Conservation (phyloP, 257 asterid species). For the Lithospermum erythrorhizon region DNA sequence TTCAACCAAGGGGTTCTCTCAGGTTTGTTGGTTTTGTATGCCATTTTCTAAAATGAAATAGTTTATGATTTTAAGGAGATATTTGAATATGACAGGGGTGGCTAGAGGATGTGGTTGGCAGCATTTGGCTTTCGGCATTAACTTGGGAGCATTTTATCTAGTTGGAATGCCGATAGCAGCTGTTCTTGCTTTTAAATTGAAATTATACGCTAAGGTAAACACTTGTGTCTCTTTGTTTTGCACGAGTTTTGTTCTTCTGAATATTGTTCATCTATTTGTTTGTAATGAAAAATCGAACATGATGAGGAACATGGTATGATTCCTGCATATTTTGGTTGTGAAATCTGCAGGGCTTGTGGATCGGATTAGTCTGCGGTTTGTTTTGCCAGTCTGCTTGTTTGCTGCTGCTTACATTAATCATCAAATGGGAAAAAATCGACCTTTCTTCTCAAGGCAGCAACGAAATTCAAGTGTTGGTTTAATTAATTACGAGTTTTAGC, state of each 20-base stretch:
- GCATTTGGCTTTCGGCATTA: constrained; percentile 44
- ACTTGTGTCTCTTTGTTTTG: too few species aligned
- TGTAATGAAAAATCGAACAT: not conserved
- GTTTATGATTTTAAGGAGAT: not conserved
- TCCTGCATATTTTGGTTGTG: not conserved
- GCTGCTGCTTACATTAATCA: constrained; percentile 36
- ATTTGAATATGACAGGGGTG: constrained; percentile 37
- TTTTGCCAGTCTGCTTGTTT: constrained; percentile 40
- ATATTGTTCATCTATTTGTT: too few species aligned
- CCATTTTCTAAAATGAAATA: not conserved
- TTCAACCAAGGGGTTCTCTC: constrained; percentile 57
- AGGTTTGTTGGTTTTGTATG: constrained; percentile 20
- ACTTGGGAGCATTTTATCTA: constrained; percentile 47
- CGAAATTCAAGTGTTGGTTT: constrained; percentile 1
- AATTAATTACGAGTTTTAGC: not conserved
- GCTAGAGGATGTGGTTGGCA: constrained; percentile 86
- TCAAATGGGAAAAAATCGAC: constrained; percentile 44
- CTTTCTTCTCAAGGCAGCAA: constrained; percentile 6
- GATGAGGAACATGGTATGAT: not conserved
- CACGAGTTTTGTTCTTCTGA: too few species aligned
- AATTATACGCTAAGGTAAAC: constrained; percentile 47
- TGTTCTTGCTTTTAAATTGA: constrained; percentile 44
- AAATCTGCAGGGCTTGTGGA: constrained; percentile 55
- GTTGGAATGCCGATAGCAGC: constrained; percentile 56
- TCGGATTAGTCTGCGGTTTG: constrained; percentile 58